Percentiles rank a stretch among this genome's conserved stretches.
Evolutionary conservation across 345 rosid genomes (phyloP).

Genomic region (Eucalyptus melliodora): DNA sequence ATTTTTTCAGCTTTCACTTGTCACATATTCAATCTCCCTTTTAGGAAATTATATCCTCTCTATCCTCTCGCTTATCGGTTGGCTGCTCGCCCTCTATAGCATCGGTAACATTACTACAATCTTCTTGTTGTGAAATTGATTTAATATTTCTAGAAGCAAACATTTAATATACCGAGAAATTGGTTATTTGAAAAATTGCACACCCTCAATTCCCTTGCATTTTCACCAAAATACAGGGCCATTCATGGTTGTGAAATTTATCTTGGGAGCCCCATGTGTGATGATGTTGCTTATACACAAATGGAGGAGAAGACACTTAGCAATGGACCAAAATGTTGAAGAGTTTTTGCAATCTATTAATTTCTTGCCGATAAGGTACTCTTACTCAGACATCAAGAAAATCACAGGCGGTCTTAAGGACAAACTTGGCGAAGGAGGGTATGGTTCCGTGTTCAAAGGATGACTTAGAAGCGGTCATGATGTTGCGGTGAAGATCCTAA

Average conservation of each 20-base stretch:
- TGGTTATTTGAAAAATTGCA: no score
- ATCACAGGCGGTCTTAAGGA: background rate
- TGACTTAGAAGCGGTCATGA: fast-evolving
- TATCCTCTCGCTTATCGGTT: no score
- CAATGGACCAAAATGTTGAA: background rate
- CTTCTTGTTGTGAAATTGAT: no score
- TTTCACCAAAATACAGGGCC: background rate
- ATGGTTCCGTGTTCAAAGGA: background rate
- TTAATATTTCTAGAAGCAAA: no score
- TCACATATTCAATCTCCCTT: background rate
- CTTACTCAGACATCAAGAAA: background rate
- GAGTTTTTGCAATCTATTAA: background rate
- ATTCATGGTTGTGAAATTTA: background rate
- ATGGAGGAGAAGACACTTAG: background rate
- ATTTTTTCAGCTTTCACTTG: background rate
- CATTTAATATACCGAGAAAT: no score
- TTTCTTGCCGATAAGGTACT: background rate
- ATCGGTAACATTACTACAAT: no score
- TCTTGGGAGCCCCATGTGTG: background rate
- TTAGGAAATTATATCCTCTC: no score
- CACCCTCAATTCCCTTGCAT: no score
- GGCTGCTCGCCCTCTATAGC: no score
- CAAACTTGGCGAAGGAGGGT: background rate
- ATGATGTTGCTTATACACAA: background rate
- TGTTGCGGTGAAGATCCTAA: background rate